Base-by-base conservation (phyloP, 2,329 filamentous ascomycete genomes). In the Fusarium sp. region DNA sequence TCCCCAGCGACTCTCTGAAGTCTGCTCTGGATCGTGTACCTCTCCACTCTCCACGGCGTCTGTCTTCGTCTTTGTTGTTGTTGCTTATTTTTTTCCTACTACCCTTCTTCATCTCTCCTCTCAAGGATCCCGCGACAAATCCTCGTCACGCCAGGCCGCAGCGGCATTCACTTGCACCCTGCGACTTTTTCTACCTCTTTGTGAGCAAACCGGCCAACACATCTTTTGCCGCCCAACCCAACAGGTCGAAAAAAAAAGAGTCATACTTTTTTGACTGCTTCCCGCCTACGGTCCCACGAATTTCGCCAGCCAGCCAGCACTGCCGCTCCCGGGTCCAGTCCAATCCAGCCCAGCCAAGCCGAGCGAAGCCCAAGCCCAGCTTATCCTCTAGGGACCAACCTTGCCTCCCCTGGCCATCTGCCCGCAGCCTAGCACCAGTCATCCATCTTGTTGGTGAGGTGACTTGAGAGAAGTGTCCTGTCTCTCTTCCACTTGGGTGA, bases 151-250 rank as follows among this genome's bases (percentile, higher is more conserved):
- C 71, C 66, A 52, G 76, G 78, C 80, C 81, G 82, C 84, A 84
- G 85, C 84, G 85, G 83, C 85, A 87, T 87, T 87, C 80, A 85
- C 83, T 87, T 87, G 86, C 83, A 83, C 85, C 85, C 83, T 86
- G 83, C 83, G 84, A 82, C 77, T 68, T 72, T 77, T 59, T 66
- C 66, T 65, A 29, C 27, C 24, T 31, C 69, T 67, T 37, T 40
- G 69, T 62, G 63, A 62, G 58, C 38, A 45, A 63, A 54, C 38
- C 62, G 35, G 54, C 45, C 58, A 65, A 61, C 72, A 69, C 69
- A 71, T 57, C 40, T 72, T 72, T 72, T 73, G 71, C 59, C 75
- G 67, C 71, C 50, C 60, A 50, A 37, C 38, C 71, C 67, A 71
- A 74, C 71, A 68, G 34, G 68, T 52, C 61, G 37, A 56, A 70